Percentiles rank a stretch among this genome's conserved stretches.
Evolutionary conservation across 2,329 filamentous ascomycete species (phyloP).

Genomic region (Hymenoscyphus infarciens): DNA sequence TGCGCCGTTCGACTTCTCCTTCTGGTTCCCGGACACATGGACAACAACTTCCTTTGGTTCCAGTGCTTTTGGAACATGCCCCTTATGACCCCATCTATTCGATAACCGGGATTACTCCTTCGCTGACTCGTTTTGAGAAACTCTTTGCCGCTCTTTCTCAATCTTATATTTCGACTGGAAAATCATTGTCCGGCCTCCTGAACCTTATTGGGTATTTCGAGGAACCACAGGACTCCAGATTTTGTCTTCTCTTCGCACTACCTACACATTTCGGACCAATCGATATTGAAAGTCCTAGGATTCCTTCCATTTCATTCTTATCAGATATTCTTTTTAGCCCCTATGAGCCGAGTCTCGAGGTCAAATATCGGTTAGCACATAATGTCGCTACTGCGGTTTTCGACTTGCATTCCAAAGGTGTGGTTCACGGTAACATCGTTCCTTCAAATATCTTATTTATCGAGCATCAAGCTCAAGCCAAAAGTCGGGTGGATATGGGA

Average conservation of each 20-base stretch:
- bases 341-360: conserved; percentile 66
- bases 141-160: conserved; percentile 51
- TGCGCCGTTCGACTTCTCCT: conserved; percentile 28
- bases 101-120: conserved; percentile 58
- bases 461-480: conserved; percentile 30
- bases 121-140: conserved; percentile 62
- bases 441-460: conserved; percentile 67
- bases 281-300: conserved; percentile 48
- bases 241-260: conserved; percentile 73
- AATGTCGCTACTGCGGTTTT: conserved; percentile 71
- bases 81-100: conserved; percentile 60
- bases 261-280: conserved; percentile 61
- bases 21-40: conserved; percentile 25
- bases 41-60: conserved; percentile 25
- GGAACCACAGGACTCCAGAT: conserved; percentile 64
- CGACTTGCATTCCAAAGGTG: conserved; percentile 65
- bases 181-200: conserved; percentile 59
- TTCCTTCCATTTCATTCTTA: conserved; percentile 45
- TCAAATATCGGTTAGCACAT: conserved; percentile 70
- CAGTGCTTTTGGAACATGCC: conserved; percentile 70
- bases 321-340: conserved; percentile 49
- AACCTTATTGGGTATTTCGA: conserved; percentile 69
- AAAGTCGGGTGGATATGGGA: conserved; percentile 24
- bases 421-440: conserved; percentile 67
- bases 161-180: conserved; percentile 42